These are phyloP conservation scores for Selenicereus undatus DNA, from an alignment of 148 eudicot species.

Conservation along the genomic window DNA sequence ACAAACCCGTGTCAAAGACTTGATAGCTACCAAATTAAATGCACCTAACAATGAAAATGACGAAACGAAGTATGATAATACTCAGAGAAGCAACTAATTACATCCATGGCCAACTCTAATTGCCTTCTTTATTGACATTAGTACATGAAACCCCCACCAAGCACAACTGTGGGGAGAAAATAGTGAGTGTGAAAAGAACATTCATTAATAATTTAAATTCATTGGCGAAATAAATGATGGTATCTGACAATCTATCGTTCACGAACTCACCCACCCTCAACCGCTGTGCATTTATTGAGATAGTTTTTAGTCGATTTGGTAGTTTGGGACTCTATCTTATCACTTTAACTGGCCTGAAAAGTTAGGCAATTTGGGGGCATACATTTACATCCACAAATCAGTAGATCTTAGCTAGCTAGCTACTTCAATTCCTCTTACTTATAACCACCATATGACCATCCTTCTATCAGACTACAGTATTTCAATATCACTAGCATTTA, in stretches of 20 bases:
- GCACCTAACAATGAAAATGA: background rate
- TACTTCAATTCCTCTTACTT: background rate
- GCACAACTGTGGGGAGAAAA: background rate
- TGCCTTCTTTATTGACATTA: background rate
- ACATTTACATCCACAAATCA: background rate
- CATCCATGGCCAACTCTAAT: background rate
- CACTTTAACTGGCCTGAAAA: slow-evolving; percentile 3
- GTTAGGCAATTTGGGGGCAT: background rate
- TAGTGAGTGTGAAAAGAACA: background rate
- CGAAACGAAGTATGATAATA: background rate
- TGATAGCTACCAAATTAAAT: too few relatives aligned
- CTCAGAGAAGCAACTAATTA: background rate
- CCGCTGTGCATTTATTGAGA: background rate
- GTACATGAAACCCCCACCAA: background rate
- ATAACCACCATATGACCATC: background rate
- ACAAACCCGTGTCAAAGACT: too few relatives aligned
- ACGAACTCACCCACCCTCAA: background rate
- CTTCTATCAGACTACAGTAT: too few relatives aligned
- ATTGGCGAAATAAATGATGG: background rate
- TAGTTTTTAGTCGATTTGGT: background rate
- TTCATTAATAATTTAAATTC: background rate
- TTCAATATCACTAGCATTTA: too few relatives aligned
- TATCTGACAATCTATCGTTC: too few relatives aligned
- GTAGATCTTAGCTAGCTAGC: background rate
- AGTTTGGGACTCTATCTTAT: background rate